Percentiles rank a stretch among this genome's conserved stretches.
Evolutionary conservation across 495 filamentous ascomycete species (phyloP).

Genomic region (Daldinia childiae): DNA sequence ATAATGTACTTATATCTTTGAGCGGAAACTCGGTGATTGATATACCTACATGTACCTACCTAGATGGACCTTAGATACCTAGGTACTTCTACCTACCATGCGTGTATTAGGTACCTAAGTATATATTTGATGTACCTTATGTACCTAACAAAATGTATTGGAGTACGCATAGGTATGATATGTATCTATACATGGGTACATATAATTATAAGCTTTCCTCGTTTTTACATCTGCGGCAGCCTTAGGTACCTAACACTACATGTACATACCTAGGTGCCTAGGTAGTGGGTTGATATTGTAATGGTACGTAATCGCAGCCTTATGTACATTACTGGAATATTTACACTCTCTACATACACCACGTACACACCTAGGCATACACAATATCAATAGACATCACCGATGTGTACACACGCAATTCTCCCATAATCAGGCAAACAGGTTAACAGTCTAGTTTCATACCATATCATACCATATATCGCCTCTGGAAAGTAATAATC

Average conservation of each 20-base stretch:
- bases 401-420: slow-evolving; percentile 12
- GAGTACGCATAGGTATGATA: too few relatives aligned
- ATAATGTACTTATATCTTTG: background rate
- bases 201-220: background rate
- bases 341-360: background rate
- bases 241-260: too few relatives aligned
- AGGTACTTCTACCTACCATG: too few relatives aligned
- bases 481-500: background rate
- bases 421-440: slow-evolving; percentile 9
- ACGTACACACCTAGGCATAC: background rate
- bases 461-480: background rate
- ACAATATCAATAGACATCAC: slow-evolving; percentile 4
- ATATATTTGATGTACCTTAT: too few relatives aligned
- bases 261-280: too few relatives aligned
- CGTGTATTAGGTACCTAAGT: too few relatives aligned
- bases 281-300: background rate
- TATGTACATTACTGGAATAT: background rate
- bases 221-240: background rate
- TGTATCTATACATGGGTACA: too few relatives aligned
- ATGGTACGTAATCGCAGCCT: background rate
- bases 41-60: background rate
- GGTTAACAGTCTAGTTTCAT: background rate
- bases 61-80: too few relatives aligned
- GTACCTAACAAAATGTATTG: too few relatives aligned
- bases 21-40: too few relatives aligned